A percentile compares a stretch with the other conserved stretches of the same genome.
Conservation (phyloP, 768 basidiomycete species). For the Saitozyma sp. region DNA sequence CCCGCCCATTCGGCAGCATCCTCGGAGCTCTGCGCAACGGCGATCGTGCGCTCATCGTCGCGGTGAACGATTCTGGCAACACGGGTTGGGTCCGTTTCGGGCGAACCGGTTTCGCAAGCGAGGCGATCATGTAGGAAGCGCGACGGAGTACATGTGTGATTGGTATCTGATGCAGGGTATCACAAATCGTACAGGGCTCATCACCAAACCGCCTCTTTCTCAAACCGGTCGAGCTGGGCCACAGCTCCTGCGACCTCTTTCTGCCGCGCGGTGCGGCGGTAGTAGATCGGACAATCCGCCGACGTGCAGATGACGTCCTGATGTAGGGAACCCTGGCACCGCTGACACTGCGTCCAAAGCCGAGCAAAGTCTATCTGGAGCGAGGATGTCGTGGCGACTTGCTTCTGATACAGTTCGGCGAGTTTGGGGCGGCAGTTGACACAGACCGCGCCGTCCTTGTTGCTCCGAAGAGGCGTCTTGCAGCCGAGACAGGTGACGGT, state of each 20-base stretch:
- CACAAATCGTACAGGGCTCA: slow-evolving; percentile 1
- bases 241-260: slow-evolving; percentile 92
- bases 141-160: slow-evolving; percentile 2
- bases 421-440: slow-evolving; percentile 84
- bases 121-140: slow-evolving; percentile 19
- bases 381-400: slow-evolving; percentile 68
- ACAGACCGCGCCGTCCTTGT: slow-evolving; percentile 89
- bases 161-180: slow-evolving; percentile 6
- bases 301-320: slow-evolving; percentile 98
- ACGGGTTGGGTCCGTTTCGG: slow-evolving; percentile 86
- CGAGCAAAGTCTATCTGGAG: slow-evolving; percentile 89
- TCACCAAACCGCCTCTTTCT: slow-evolving; percentile 54
- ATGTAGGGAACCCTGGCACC: slow-evolving; percentile 97
- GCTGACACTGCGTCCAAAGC: slow-evolving; percentile 97
- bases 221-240: slow-evolving; percentile 77
- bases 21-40: slow-evolving; percentile 74
- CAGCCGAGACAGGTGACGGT: slow-evolving; percentile 93
- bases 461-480: slow-evolving; percentile 78
- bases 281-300: slow-evolving; percentile 98
- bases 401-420: slow-evolving; percentile 90
- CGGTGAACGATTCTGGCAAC: slow-evolving; percentile 82
- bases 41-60: slow-evolving; percentile 77
- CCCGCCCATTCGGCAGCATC: neutral
- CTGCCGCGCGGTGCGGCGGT: slow-evolving; percentile 97
- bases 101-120: slow-evolving; percentile 67